These are phyloP conservation scores for Linum lewisii DNA, from an alignment of 345 rosid genomes.

Conservation along the genomic window DNA sequence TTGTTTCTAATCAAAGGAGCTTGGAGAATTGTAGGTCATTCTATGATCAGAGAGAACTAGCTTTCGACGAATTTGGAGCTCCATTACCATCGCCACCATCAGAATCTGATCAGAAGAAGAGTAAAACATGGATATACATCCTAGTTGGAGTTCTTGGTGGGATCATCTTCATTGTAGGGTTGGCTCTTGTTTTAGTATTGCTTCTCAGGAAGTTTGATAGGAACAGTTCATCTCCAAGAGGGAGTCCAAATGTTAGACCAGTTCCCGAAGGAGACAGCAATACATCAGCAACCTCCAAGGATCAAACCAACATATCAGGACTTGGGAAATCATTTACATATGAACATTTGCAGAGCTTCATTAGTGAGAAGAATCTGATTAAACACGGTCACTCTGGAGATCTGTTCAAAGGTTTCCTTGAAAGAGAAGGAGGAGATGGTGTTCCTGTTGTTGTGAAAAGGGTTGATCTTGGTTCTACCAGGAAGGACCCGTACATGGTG, in stretches of 20 bases:
- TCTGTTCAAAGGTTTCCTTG: slow-evolving; percentile 16
- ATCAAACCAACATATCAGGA: slow-evolving; percentile 1
- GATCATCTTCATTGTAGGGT: slow-evolving; percentile 17
- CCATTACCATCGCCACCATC: slow-evolving; percentile 4
- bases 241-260: slow-evolving; percentile 42
- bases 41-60: slow-evolving; percentile 15
- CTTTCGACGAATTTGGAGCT: slow-evolving; percentile 9
- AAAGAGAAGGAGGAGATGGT: slow-evolving; percentile 18
- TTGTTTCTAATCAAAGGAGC: slow-evolving; percentile 11
- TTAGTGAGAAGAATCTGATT: slow-evolving; percentile 17
- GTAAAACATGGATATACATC: slow-evolving; percentile 20
- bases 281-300: slow-evolving; percentile 10
- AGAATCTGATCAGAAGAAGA: slow-evolving; percentile 1
- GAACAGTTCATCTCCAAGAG: slow-evolving; percentile 29
- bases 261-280: slow-evolving; percentile 38
- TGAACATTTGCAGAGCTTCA: slow-evolving; percentile 10
- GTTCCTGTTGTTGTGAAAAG: slow-evolving; percentile 14
- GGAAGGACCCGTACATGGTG: slow-evolving; percentile 8
- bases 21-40: slow-evolving; percentile 15
- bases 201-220: slow-evolving; percentile 25
- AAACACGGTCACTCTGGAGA: slow-evolving; percentile 28
- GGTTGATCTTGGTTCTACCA: slow-evolving; percentile 7
- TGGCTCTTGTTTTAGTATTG: slow-evolving; percentile 30
- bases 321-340: slow-evolving; percentile 19
- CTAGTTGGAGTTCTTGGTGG: slow-evolving; percentile 20